Conservation (phyloP, 2,329 filamentous ascomycete species). For the Colletotrichum echinochloae region DNA sequence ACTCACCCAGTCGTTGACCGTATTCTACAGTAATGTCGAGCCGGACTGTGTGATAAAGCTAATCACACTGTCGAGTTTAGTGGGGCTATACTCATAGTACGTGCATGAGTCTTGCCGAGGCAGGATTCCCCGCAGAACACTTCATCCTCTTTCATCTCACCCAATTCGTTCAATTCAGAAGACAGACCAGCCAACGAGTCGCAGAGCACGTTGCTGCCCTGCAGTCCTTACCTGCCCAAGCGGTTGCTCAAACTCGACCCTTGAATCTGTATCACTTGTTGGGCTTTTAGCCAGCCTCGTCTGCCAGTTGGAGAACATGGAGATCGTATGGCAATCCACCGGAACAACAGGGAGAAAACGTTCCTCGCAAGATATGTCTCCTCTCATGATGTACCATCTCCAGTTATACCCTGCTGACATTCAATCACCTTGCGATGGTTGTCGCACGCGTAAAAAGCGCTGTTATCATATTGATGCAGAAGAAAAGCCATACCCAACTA, state of each 20-base stretch:
- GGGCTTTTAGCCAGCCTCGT: background rate
- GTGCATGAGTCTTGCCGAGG: background rate
- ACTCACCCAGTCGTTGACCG: no score
- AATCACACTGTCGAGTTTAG: background rate
- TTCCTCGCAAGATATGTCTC: conserved; percentile 9
- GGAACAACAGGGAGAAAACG: background rate
- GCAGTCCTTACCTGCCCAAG: no score
- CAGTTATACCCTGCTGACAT: background rate
- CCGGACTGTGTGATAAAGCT: no score
- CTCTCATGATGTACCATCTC: no score
- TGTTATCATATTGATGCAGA: conserved; percentile 38
- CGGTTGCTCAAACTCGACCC: background rate
- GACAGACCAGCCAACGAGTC: background rate
- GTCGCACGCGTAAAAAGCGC: conserved; percentile 41
- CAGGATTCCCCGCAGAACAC: background rate
- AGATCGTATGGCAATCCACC: conserved; percentile 11
- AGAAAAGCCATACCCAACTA: background rate
- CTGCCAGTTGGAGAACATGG: background rate
- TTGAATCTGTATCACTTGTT: background rate
- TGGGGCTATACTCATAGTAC: background rate
- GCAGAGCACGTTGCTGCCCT: background rate
- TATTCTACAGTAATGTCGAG: no score
- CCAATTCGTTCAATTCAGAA: background rate
- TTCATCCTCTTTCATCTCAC: background rate
- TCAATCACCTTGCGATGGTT: conserved; percentile 38